Evolutionary conservation across 1,139 yeast species (phyloP).

Genomic region (Taphrina sp.): DNA sequence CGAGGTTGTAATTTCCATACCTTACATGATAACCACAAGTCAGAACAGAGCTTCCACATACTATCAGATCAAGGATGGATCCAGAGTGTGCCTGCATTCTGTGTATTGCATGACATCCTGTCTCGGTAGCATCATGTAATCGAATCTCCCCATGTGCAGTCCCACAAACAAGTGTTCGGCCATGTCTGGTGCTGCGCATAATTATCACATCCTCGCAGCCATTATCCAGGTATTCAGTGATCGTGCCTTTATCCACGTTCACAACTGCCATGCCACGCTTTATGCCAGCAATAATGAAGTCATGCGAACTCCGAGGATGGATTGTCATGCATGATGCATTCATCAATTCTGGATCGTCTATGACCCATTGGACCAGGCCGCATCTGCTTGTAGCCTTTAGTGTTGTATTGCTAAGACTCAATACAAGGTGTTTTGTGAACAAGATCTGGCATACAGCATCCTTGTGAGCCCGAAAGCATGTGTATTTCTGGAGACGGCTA

Average conservation of each 20-base stretch:
- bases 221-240: slow-evolving; percentile 41
- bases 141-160: slow-evolving; percentile 52
- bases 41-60: slow-evolving; percentile 70
- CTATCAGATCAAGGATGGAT: slow-evolving; percentile 71
- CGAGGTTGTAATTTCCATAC: slow-evolving; percentile 47
- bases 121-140: slow-evolving; percentile 18
- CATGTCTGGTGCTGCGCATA: slow-evolving; percentile 63
- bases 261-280: slow-evolving; percentile 54
- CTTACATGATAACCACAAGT: slow-evolving; percentile 60
- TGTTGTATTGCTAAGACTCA: slow-evolving; percentile 43
- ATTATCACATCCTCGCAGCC: slow-evolving; percentile 45
- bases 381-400: slow-evolving; percentile 45
- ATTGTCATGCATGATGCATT: slow-evolving; percentile 43
- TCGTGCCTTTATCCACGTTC: slow-evolving; percentile 59
- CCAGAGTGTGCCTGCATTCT: slow-evolving; percentile 73
- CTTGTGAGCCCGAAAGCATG: slow-evolving; percentile 45
- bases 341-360: slow-evolving; percentile 41
- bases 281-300: slow-evolving; percentile 52
- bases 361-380: slow-evolving; percentile 43
- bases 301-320: slow-evolving; percentile 44
- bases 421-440: slow-evolving; percentile 44
- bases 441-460: slow-evolving; percentile 42
- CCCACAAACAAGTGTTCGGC: slow-evolving; percentile 81
- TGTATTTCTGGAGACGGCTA: slow-evolving; percentile 49
- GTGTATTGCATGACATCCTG: slow-evolving; percentile 48